Evolutionary conservation across 441 rosid genomes (phyloP), one percentile per base, ranked within the genome.

Genomic region (Raphanus hybrid): DNA sequence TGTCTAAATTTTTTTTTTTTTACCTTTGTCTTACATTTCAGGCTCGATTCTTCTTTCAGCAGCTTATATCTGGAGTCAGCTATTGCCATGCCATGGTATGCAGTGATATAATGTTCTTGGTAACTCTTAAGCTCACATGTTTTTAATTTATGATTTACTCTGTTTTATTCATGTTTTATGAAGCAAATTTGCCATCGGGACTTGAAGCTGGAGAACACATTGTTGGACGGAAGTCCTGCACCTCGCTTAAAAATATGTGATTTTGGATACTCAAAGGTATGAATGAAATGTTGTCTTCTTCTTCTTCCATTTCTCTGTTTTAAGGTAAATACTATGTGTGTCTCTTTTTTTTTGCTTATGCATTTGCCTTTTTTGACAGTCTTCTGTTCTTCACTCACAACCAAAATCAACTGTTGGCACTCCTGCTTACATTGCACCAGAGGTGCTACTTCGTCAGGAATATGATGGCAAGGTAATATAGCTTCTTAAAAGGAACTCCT

Each of bases 341-440:
- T 23, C 2, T 23, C 34, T 3, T 14, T 66, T n/a, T n/a, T 16
- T 64, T 75, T 54, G 16, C 41, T 48, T 43, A 29, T 65, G 55
- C n/a, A 12, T 70, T 54, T 12, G 7, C 18, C 5, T 54, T 63
- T 29, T 55, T 77, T 34, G 74, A 58, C 85, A 87, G 90, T 87
- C 93, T 43, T 84, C 88, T 12, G 85, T 89, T 81, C 89, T 89
- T 69, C 91, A 87, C 80, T 89, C 91, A 3, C 89, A 87, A 83
- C 93, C 93, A 0, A 89, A 84, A 65, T 89, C 93, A 45, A 89
- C 91, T 5, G 93, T 89, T 20, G 93, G 93, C 43, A 89, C 93
- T 75, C 93, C 93, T 78, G 93, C 93, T 7, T 89, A 86, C 73
- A 89, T 89, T 10, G 93, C 93, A 64, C 90, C 91, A 27, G 93